phyloP scores from a whole-genome alignment of 1,284 basidiomycete genomes.

The Cryptococcus amylolentus region DNA sequence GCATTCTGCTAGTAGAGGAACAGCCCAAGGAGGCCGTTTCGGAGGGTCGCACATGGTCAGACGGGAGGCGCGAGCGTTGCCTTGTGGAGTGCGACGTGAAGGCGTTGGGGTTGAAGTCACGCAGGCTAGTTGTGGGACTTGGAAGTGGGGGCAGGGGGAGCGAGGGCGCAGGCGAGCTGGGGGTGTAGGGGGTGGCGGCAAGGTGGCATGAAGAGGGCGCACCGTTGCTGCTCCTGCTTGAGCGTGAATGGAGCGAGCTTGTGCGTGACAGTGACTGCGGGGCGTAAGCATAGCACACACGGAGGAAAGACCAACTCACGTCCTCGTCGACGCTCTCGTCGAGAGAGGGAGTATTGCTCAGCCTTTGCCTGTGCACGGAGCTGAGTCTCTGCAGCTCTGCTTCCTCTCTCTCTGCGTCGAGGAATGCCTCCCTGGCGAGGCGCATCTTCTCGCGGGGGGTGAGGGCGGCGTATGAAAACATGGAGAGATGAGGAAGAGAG shows the following conservation, averaged over 20 bases:
- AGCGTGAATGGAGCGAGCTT: no score
- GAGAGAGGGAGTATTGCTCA: constrained; percentile 2
- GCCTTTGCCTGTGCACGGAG: background rate
- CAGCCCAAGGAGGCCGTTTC: constrained; percentile 5
- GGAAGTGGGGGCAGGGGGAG: constrained; percentile 11
- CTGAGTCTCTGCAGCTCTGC: background rate
- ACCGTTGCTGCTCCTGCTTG: no score
- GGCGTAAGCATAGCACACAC: no score
- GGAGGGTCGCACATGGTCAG: constrained; percentile 14
- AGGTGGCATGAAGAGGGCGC: no score
- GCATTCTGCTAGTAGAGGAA: constrained; percentile 1
- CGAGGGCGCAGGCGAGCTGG: constrained; percentile 4
- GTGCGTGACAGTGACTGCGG: no score
- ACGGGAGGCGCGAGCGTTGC: background rate
- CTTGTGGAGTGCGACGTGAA: background rate
- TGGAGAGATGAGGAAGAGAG: background rate
- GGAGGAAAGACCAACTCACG: background rate
- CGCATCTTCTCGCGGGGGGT: constrained; percentile 15
- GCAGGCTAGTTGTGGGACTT: background rate
- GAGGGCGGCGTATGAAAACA: constrained; percentile 3
- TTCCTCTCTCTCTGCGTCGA: constrained; percentile 14
- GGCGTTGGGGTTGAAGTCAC: constrained; percentile 8
- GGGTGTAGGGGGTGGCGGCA: background rate
- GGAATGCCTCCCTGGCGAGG: constrained; percentile 7
- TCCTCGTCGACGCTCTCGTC: constrained; percentile 3